phyloP scores from a whole-genome alignment of 2,329 filamentous ascomycete species.

The Ophiostoma sp. region DNA sequence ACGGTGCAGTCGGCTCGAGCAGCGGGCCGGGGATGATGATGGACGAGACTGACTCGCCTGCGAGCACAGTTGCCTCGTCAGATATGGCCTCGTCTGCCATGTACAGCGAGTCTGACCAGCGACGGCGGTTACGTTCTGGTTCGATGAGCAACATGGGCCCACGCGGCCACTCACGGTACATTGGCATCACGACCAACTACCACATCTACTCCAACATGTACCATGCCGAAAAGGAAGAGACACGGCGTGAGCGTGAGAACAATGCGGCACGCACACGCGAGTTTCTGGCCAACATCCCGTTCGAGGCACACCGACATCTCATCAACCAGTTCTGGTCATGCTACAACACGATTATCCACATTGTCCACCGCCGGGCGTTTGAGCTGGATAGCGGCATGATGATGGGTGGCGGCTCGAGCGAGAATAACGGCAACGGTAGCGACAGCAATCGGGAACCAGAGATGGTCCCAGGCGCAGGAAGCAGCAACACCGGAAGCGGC shows the following conservation, averaged over 20 bases:
- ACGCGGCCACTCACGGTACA: constrained; percentile 23
- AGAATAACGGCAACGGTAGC: neutral
- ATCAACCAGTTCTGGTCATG: constrained; percentile 30
- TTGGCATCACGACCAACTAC: constrained; percentile 27
- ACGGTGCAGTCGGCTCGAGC: neutral
- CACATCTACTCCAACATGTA: constrained; percentile 27
- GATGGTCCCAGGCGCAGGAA: neutral
- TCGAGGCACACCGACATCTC: constrained; percentile 29
- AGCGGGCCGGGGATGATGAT: neutral
- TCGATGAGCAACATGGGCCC: constrained; percentile 11
- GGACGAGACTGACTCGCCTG: constrained; percentile 18
- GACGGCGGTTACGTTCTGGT: constrained; percentile 8
- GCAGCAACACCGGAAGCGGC: constrained; percentile 18
- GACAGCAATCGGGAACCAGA: neutral
- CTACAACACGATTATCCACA: constrained; percentile 31
- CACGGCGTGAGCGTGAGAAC: constrained; percentile 19
- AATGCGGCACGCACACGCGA: constrained; percentile 10
- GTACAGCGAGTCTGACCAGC: constrained; percentile 8
- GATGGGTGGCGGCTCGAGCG: neutral
- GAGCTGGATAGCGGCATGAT: constrained; percentile 24
- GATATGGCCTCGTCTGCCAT: constrained; percentile 1
- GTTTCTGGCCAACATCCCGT: constrained; percentile 21
- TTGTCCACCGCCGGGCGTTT: constrained; percentile 28
- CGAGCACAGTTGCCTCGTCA: constrained; percentile 12
- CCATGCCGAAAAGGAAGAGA: constrained; percentile 23